phyloP scores from a whole-genome alignment of 768 basidiomycete genomes.

The Amanita brunnescens region DNA sequence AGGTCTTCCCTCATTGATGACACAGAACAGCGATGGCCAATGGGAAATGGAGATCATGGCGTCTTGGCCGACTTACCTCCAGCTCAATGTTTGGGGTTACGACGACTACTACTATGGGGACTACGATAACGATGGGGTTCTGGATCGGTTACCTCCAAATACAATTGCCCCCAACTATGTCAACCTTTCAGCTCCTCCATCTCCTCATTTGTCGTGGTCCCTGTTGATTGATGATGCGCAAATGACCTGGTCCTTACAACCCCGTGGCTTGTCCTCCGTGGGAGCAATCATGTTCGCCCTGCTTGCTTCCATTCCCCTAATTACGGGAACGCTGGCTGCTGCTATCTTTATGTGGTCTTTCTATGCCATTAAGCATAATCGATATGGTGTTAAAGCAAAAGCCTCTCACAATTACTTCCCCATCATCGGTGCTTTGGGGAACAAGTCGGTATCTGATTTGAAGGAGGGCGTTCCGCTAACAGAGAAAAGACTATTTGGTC shows the following conservation, averaged over 20 bases:
- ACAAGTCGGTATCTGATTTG: slow-evolving; percentile 62
- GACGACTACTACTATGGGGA: slow-evolving; percentile 94
- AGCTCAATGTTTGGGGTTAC: slow-evolving; percentile 86
- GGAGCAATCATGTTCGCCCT: slow-evolving; percentile 87
- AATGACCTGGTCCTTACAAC: slow-evolving; percentile 70
- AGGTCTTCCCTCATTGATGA: slow-evolving; percentile 67
- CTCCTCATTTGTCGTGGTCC: slow-evolving; percentile 84
- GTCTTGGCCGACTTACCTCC: slow-evolving; percentile 82
- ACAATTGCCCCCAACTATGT: slow-evolving; percentile 77
- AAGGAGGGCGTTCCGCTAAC: slow-evolving; percentile 55
- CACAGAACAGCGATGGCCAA: slow-evolving; percentile 46
- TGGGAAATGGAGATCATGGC: slow-evolving; percentile 91
- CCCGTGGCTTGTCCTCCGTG: slow-evolving; percentile 73
- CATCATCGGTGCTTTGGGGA: slow-evolving; percentile 59
- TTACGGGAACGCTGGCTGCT: slow-evolving; percentile 79
- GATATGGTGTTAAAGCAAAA: slow-evolving; percentile 77
- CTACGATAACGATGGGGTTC: slow-evolving; percentile 73
- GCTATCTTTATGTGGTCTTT: slow-evolving; percentile 91
- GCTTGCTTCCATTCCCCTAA: slow-evolving; percentile 69
- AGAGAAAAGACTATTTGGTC: slow-evolving; percentile 62
- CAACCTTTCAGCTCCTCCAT: slow-evolving; percentile 87
- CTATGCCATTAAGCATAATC: slow-evolving; percentile 93
- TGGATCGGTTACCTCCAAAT: slow-evolving; percentile 90
- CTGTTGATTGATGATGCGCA: slow-evolving; percentile 70
- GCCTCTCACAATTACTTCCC: slow-evolving; percentile 77